Evolutionary conservation across 2,329 filamentous ascomycete genomes (phyloP), one percentile per base, ranked within the genome.

Genomic region (Orbilia ellipsospora): DNA sequence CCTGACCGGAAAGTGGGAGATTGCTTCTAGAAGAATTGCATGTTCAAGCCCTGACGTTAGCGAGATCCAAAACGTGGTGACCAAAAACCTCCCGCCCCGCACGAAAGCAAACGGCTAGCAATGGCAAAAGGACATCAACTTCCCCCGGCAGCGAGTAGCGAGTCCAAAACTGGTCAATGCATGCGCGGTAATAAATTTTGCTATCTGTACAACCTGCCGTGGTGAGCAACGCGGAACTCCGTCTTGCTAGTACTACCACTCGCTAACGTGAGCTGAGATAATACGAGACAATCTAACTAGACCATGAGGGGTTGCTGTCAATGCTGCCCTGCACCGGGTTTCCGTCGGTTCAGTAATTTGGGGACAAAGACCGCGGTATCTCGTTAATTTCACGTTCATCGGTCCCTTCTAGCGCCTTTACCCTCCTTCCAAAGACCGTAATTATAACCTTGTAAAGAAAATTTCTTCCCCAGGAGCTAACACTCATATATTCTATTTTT

Each of bases 401-500:
- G 31, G 28, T 36, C 31, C 10, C 31, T 36, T 10, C 31, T 36
- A 36, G 31, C 10, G 56, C 56, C 42, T 60, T 16, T 44, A 60
- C 7, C 20, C 56, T 60, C 36, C 31, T 42, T 60, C 56, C 13
- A 12, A 44, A 42, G 2, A 60, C 45, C 56, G 56, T 36, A 60
- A 60, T 36, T 36, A 36, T 36, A 36, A 36, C 36, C 20, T 56
- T 36, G 23, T 31, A 36, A 56, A 26, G 54, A 40, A 31, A 56
- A 40, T 31, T 31, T 56, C 31, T 56, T 4, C 42, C 28, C 56
- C 7, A 60, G 28, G n/a, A 23, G 20, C 8, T 16, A 44, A 60
- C n/a, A 2, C 56, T 60, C 42, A 13, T 44, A 20, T 18, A 44
- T 42, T 60, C 56, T 60, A 60, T 60, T 60, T 60, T 52, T 20